Evolutionary conservation across 2,329 filamentous ascomycete genomes (phyloP).

Genomic region (Beauveria australis): DNA sequence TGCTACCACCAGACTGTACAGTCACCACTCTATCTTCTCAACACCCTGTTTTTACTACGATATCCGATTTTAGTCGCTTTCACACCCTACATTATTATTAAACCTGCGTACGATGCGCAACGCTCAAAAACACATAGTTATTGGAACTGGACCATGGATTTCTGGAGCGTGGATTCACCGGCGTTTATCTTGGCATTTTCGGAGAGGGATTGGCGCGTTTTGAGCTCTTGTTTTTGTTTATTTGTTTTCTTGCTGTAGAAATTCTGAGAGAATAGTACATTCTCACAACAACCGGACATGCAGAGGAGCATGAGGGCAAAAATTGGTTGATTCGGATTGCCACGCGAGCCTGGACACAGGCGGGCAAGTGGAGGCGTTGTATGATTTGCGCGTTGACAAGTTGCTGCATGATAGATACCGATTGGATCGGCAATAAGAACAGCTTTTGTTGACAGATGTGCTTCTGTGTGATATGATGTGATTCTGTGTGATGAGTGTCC

Average conservation of each 20-base stretch:
- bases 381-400: constrained; percentile 6
- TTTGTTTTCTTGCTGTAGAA: constrained; percentile 4
- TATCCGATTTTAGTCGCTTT: constrained; percentile 23
- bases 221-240: not conserved
- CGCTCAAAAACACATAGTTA: constrained; percentile 10
- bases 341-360: constrained; percentile 6
- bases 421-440: constrained; percentile 6
- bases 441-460: constrained; percentile 7
- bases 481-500: not conserved
- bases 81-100: constrained; percentile 11
- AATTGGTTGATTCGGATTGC: constrained; percentile 8
- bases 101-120: constrained; percentile 13
- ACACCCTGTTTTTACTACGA: constrained; percentile 21
- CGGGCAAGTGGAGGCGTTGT: constrained; percentile 7
- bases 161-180: constrained; percentile 11
- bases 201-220: constrained; percentile 7
- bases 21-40: constrained; percentile 11
- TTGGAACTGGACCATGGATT: constrained; percentile 11
- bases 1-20: constrained; percentile 2
- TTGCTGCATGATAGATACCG: constrained; percentile 10
- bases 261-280: constrained; percentile 3
- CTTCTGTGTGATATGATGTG: not conserved
- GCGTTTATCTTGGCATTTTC: constrained; percentile 12
- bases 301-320: not conserved
- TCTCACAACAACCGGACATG: constrained; percentile 4